Conservation (phyloP, 192 early-diverging fungal genomes). For the Coemansia sp. region DNA sequence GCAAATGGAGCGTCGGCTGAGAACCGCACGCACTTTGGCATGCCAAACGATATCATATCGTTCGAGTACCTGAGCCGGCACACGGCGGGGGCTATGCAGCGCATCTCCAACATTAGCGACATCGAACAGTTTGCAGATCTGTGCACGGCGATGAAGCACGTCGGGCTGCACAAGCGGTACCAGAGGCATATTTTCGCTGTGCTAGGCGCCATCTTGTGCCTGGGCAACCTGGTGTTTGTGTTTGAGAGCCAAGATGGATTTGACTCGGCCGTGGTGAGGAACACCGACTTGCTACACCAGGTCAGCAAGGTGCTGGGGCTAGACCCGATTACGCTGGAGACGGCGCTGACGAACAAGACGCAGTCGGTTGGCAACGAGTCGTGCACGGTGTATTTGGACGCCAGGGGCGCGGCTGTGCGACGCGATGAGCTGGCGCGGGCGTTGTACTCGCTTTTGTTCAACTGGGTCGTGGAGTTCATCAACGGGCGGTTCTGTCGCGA, state of each 20-base stretch:
- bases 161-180: slow-evolving; percentile 82
- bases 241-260: slow-evolving; percentile 73
- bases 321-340: slow-evolving; percentile 66
- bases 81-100: slow-evolving; percentile 58
- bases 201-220: slow-evolving; percentile 81
- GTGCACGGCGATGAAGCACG: slow-evolving; percentile 76
- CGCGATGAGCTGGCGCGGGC: slow-evolving; percentile 73
- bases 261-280: slow-evolving; percentile 77
- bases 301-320: slow-evolving; percentile 85
- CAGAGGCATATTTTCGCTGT: slow-evolving; percentile 84
- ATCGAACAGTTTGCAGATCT: slow-evolving; percentile 65
- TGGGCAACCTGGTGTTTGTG: slow-evolving; percentile 88
- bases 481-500: slow-evolving; percentile 79
- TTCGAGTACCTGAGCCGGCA: slow-evolving; percentile 61
- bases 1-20: slow-evolving; percentile 79
- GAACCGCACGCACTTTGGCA: slow-evolving; percentile 65
- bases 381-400: slow-evolving; percentile 80
- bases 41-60: slow-evolving; percentile 40
- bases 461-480: slow-evolving; percentile 81
- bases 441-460: slow-evolving; percentile 83
- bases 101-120: slow-evolving; percentile 64
- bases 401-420: slow-evolving; percentile 67
- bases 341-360: slow-evolving; percentile 80
- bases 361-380: slow-evolving; percentile 80
- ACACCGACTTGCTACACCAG: slow-evolving; percentile 72